Percentiles rank a stretch among this genome's conserved stretches.
phyloP scores from a whole-genome alignment of 2,329 filamentous ascomycete genomes.

The Ascochyta koolunga region DNA sequence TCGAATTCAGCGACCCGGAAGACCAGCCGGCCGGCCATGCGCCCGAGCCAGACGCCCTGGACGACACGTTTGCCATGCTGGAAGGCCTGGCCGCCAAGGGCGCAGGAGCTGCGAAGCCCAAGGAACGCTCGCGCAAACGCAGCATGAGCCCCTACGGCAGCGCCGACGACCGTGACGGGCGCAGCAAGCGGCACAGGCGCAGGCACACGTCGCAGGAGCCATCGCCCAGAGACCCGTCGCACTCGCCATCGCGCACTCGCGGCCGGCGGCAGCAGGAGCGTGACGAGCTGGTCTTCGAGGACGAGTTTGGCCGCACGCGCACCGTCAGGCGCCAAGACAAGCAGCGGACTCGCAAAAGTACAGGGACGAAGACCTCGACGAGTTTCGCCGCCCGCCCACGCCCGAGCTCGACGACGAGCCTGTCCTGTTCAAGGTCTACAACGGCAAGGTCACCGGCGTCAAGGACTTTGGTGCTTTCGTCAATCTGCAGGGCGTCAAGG shows the following conservation, averaged over 20 bases:
- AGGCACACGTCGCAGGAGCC: constrained; percentile 60
- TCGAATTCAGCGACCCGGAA: constrained; percentile 58
- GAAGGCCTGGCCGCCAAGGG: constrained; percentile 73
- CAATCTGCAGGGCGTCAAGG: constrained; percentile 83
- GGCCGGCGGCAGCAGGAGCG: constrained; percentile 51
- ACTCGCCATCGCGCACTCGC: constrained; percentile 60
- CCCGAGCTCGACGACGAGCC: constrained; percentile 82
- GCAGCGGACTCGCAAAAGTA: constrained; percentile 48
- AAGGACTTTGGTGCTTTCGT: constrained; percentile 98
- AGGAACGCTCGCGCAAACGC: constrained; percentile 62
- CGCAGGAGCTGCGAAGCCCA: constrained; percentile 35
- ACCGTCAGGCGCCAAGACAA: constrained; percentile 50
- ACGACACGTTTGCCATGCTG: constrained; percentile 91
- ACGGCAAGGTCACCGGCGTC: constrained; percentile 86
- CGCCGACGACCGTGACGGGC: constrained; percentile 51
- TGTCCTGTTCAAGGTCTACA: constrained; percentile 84
- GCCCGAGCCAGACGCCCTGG: constrained; percentile 70
- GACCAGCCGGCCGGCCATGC: constrained; percentile 47
- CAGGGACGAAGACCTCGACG: constrained; percentile 57
- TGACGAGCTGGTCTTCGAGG: constrained; percentile 61
- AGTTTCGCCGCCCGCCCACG: constrained; percentile 69
- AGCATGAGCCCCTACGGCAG: constrained; percentile 63
- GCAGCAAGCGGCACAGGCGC: constrained; percentile 50
- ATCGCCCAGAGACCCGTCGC: constrained; percentile 61
- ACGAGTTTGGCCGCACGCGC: constrained; percentile 62